A percentile compares a stretch with the other conserved stretches of the same genome.
phyloP scores from a whole-genome alignment of 1,139 yeast genomes.

The Pichia sp. region DNA sequence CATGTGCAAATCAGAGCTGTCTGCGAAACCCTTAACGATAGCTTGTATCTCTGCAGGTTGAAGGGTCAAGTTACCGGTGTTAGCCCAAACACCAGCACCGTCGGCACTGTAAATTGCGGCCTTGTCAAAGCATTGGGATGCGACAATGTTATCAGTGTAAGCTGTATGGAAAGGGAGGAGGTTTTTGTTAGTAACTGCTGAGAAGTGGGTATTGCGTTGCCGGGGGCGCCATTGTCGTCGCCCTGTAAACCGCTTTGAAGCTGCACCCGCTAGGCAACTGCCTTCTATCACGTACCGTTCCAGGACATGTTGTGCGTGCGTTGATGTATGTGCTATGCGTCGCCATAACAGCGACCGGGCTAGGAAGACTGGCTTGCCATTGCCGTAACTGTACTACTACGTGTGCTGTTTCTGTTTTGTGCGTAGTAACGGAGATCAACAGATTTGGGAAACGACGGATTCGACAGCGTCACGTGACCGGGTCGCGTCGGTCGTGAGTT shows the following conservation, averaged over 20 bases:
- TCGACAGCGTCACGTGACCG: too few relatives aligned
- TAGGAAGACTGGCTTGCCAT: too few relatives aligned
- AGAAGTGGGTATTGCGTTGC: too few relatives aligned
- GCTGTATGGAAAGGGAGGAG: conserved; percentile 40
- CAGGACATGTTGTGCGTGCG: too few relatives aligned
- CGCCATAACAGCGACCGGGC: conserved; percentile 1
- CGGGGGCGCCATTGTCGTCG: too few relatives aligned
- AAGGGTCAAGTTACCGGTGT: conserved; percentile 63
- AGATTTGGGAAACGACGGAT: too few relatives aligned
- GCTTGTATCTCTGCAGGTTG: conserved; percentile 64
- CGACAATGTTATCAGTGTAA: conserved; percentile 86
- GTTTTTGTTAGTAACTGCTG: conserved; percentile 27
- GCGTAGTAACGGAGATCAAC: too few relatives aligned
- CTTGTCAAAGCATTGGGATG: conserved; percentile 80
- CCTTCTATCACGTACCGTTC: conserved; percentile 35
- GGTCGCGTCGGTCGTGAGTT: too few relatives aligned
- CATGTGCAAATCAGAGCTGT: conserved; percentile 72
- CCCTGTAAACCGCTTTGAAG: not conserved
- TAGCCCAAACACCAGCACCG: conserved; percentile 97
- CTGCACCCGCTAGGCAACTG: too few relatives aligned
- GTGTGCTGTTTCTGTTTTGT: too few relatives aligned
- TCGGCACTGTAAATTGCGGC: conserved; percentile 93
- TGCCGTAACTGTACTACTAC: too few relatives aligned
- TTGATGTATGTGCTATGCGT: not conserved
- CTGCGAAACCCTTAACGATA: conserved; percentile 73